These are phyloP conservation scores for Aegilops tauschii DNA, from an alignment of 176 grass and related monocot species.

Conservation along the genomic window DNA sequence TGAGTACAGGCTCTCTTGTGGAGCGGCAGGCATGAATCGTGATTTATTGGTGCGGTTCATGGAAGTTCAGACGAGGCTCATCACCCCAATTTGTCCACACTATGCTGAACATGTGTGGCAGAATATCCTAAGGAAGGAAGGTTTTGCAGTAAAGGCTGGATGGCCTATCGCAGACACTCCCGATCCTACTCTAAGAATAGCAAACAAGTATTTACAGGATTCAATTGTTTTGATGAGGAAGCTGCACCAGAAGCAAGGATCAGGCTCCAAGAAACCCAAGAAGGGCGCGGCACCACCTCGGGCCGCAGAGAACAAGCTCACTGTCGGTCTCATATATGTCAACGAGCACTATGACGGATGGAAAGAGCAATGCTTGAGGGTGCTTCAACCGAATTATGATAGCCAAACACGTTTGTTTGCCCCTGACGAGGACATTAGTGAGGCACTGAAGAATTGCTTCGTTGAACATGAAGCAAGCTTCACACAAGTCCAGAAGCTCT, in stretches of 20 bases:
- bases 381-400: slow-evolving; percentile 53
- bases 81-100: slow-evolving; percentile 71
- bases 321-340: slow-evolving; percentile 57
- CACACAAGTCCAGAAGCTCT: slow-evolving; percentile 71
- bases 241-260: slow-evolving; percentile 68
- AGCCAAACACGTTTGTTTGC: slow-evolving; percentile 35
- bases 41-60: slow-evolving; percentile 59
- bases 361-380: slow-evolving; percentile 69
- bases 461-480: slow-evolving; percentile 44
- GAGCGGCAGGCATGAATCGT: slow-evolving; percentile 68
- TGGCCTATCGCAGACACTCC: slow-evolving; percentile 48
- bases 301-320: slow-evolving; percentile 40
- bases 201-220: slow-evolving; percentile 77
- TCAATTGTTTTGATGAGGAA: slow-evolving; percentile 66
- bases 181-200: slow-evolving; percentile 48
- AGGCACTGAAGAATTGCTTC: slow-evolving; percentile 41
- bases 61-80: slow-evolving; percentile 65
- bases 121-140: slow-evolving; percentile 53
- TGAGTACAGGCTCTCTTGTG: slow-evolving; percentile 73
- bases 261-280: slow-evolving; percentile 61
- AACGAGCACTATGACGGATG: slow-evolving; percentile 74
- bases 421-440: slow-evolving; percentile 55
- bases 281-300: slow-evolving; percentile 36
- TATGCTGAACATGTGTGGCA: slow-evolving; percentile 77
- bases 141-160: slow-evolving; percentile 63